A percentile compares a stretch with the other conserved stretches of the same genome.
Conservation (phyloP, 257 asterid species). For the Solanum sitiens region DNA sequence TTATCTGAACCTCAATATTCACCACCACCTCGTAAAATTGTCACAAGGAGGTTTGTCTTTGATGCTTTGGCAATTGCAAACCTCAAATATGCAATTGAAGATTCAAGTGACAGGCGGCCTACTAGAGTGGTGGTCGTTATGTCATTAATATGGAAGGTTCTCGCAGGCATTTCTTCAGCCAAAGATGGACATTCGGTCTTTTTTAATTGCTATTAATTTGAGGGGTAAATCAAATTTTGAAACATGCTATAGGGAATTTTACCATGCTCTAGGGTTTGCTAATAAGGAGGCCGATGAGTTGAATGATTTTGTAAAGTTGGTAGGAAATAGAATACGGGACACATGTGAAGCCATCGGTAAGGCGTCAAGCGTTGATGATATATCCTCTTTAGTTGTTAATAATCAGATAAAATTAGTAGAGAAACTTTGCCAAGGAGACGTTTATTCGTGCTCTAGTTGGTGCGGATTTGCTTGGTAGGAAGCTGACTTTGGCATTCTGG, state of each 20-base stretch:
- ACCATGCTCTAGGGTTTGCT: too few relatives aligned
- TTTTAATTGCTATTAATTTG: too few relatives aligned
- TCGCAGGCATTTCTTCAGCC: too few relatives aligned
- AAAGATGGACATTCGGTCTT: too few relatives aligned
- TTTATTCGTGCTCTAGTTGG: constrained; percentile 1
- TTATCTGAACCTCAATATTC: background rate
- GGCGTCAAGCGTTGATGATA: background rate
- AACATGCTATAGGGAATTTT: too few relatives aligned
- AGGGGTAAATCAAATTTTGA: too few relatives aligned
- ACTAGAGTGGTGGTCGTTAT: background rate
- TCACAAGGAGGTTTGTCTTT: background rate
- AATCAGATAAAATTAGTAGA: background rate
- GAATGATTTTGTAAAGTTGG: background rate
- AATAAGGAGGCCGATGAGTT: background rate
- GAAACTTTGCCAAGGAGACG: too few relatives aligned
- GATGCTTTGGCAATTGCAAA: too few relatives aligned
- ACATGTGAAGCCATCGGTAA: background rate
- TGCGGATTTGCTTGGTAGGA: background rate
- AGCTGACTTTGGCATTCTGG: too few relatives aligned
- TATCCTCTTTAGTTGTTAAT: background rate
- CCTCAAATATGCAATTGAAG: too few relatives aligned
- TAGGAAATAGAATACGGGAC: background rate
- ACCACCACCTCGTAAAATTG: background rate
- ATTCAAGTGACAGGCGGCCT: background rate
- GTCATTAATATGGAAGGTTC: too few relatives aligned